Conservation (phyloP, 768 basidiomycete genomes). For the Lactarius deliciosus region DNA sequence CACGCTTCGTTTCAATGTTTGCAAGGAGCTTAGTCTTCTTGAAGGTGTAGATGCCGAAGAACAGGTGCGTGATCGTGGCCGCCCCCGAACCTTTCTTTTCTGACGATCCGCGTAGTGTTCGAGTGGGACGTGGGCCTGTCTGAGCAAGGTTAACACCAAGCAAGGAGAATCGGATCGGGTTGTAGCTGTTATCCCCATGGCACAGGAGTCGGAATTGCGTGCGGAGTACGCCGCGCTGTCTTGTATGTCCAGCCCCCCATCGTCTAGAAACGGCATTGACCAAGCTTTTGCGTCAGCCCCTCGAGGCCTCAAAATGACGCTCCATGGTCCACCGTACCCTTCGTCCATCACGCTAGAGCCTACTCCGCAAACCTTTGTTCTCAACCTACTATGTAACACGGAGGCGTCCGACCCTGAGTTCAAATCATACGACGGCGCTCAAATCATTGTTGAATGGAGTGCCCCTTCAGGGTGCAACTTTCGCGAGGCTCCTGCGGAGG, state of each 20-base stretch:
- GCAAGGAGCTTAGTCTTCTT: constrained; percentile 51
- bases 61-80: constrained; percentile 53
- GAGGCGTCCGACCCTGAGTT: constrained; percentile 49
- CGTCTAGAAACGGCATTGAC: background rate
- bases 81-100: background rate
- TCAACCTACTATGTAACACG: constrained; percentile 57
- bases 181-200: constrained; percentile 74
- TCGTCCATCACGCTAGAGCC: constrained; percentile 44
- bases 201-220: constrained; percentile 39
- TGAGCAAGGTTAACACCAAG: constrained; percentile 67
- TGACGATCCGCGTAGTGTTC: constrained; percentile 51
- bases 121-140: constrained; percentile 67
- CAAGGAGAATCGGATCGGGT: constrained; percentile 54
- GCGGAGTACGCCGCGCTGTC: constrained; percentile 35
- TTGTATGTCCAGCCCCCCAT: constrained; percentile 40
- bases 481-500: constrained; percentile 30
- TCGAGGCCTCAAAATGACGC: constrained; percentile 52
- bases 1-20: constrained; percentile 64
- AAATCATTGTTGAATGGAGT: constrained; percentile 60
- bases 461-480: constrained; percentile 58
- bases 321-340: constrained; percentile 65
- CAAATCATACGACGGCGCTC: constrained; percentile 57
- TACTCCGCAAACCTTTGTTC: constrained; percentile 55
- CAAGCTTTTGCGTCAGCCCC: constrained; percentile 40
- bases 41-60: constrained; percentile 53